phyloP scores from a whole-genome alignment of 1,284 basidiomycete genomes.

The Cryptococcus sp. region DNA sequence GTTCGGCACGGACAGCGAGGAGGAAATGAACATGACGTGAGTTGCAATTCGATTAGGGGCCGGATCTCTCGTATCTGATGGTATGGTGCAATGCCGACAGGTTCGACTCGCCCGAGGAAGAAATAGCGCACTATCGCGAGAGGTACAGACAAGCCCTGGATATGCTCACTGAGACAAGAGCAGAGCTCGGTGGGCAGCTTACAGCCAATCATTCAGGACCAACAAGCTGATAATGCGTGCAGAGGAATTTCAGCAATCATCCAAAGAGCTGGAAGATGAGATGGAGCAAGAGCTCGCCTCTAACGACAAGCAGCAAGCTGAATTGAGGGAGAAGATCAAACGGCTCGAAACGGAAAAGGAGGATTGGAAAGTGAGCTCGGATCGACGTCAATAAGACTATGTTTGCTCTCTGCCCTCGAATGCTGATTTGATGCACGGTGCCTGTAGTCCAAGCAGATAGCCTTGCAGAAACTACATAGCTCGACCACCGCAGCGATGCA shows the following conservation, averaged over 20 bases:
- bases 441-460: conserved; percentile 77
- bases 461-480: conserved; percentile 84
- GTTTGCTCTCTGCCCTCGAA: conserved; percentile 3
- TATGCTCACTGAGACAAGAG: conserved; percentile 78
- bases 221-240: conserved; percentile 11
- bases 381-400: too few species aligned
- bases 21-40: conserved; percentile 36
- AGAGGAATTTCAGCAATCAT: conserved; percentile 86
- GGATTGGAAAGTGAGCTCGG: conserved; percentile 78
- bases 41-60: conserved; percentile 7
- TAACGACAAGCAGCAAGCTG: conserved; percentile 81
- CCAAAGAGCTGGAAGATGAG: conserved; percentile 90
- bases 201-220: neutral
- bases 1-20: conserved; percentile 34
- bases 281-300: conserved; percentile 82
- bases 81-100: conserved; percentile 20
- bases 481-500: conserved; percentile 64
- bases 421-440: neutral
- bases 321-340: conserved; percentile 72
- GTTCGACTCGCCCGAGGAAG: conserved; percentile 49
- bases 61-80: neutral
- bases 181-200: conserved; percentile 62
- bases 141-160: conserved; percentile 84
- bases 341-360: conserved; percentile 78
- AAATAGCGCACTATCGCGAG: conserved; percentile 67